Conservation (phyloP, 2,329 filamentous ascomycete species). For the Neofusicoccum umdonicola region DNA sequence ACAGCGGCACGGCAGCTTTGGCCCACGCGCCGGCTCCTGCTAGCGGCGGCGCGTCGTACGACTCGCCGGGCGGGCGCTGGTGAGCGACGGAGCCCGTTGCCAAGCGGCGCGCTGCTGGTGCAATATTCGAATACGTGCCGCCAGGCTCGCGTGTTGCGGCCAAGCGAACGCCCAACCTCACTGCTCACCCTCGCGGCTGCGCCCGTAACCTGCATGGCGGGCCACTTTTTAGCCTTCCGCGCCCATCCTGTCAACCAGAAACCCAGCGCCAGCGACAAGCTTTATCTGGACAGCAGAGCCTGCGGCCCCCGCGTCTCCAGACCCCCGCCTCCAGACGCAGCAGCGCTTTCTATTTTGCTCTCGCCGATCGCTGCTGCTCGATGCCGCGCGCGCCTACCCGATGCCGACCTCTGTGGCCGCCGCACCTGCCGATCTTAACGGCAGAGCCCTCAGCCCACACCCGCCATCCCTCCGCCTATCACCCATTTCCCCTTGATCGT, state of each 20-base stretch:
- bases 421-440: background rate
- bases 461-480: background rate
- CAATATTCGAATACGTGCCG: conserved; percentile 6
- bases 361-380: background rate
- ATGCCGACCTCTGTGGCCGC: background rate
- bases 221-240: conserved; percentile 1
- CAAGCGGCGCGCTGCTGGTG: background rate
- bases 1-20: background rate
- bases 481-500: background rate
- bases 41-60: background rate
- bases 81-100: background rate
- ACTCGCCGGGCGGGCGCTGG: background rate
- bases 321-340: background rate
- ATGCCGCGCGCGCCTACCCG: background rate
- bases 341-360: no score
- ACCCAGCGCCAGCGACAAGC: background rate
- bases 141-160: background rate
- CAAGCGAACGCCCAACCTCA: background rate
- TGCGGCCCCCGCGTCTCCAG: background rate
- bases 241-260: background rate
- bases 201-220: background rate
- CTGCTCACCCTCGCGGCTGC: background rate
- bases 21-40: background rate
- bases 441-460: background rate
- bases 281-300: background rate